phyloP scores from a whole-genome alignment of 495 filamentous ascomycete species.

The Bathelium albidoporum region DNA sequence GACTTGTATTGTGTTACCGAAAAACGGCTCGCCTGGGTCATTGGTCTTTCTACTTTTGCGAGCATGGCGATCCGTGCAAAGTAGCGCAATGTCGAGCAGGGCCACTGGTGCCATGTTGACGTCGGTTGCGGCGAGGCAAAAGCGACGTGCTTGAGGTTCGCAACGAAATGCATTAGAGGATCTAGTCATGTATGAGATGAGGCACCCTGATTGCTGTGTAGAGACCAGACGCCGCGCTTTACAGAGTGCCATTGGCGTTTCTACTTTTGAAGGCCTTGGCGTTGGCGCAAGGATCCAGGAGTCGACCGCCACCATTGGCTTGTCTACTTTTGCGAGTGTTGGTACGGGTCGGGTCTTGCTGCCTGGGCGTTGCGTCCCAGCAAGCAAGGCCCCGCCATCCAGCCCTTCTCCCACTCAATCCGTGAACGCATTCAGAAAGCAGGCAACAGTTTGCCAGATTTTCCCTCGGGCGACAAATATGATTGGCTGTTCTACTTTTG shows the following conservation, averaged over 20 bases:
- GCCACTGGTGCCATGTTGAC: too few species aligned
- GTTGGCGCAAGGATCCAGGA: background rate
- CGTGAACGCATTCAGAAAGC: background rate
- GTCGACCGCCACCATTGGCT: background rate
- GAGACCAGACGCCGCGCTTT: background rate
- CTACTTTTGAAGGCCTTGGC: background rate
- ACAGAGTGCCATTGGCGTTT: background rate
- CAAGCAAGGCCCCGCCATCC: too few species aligned
- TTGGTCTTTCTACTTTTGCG: background rate
- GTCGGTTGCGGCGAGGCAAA: too few species aligned
- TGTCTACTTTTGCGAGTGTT: slow-evolving; percentile 10
- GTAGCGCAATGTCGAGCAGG: too few species aligned
- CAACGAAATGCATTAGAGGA: too few species aligned
- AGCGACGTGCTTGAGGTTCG: too few species aligned
- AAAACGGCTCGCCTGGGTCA: background rate
- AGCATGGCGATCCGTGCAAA: background rate
- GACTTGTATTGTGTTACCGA: too few species aligned
- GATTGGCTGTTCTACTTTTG: slow-evolving; percentile 2
- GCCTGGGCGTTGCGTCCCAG: background rate
- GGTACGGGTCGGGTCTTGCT: background rate
- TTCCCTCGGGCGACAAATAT: background rate
- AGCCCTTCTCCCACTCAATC: background rate
- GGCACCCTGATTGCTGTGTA: too few species aligned
- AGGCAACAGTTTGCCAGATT: background rate
- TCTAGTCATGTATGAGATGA: too few species aligned